Evolutionary conservation across 2,329 filamentous ascomycete genomes (phyloP).

Genomic region (Fusarium camptoceras): DNA sequence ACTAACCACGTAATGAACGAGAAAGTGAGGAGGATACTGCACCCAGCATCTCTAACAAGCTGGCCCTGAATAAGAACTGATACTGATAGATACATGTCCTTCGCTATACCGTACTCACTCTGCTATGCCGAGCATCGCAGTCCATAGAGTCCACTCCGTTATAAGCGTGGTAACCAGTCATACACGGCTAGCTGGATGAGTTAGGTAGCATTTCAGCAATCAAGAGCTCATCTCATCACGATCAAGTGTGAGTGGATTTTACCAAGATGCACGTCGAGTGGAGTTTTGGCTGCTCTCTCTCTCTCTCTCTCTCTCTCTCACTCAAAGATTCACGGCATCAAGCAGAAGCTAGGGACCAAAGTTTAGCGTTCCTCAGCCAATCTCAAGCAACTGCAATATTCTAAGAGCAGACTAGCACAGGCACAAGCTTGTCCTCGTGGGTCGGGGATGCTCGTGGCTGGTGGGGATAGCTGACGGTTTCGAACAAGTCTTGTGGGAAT

Average conservation of each 20-base stretch:
- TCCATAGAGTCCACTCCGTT: not conserved
- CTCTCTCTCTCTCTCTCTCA: conserved; percentile 18
- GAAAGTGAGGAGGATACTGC: not conserved
- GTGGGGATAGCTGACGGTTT: conserved; percentile 38
- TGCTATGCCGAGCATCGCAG: not conserved
- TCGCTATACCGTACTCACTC: not conserved
- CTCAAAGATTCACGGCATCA: conserved; percentile 26
- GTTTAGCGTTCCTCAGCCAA: conserved; percentile 33
- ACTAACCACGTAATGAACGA: conserved; percentile 28
- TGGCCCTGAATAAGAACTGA: not conserved
- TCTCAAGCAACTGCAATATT: conserved; percentile 29
- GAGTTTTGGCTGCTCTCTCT: conserved; percentile 20
- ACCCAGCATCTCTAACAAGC: conserved; percentile 1
- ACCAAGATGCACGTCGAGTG: conserved; percentile 22
- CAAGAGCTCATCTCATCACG: conserved; percentile 31
- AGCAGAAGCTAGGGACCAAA: conserved; percentile 40
- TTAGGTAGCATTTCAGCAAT: conserved; percentile 4
- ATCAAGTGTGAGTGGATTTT: conserved; percentile 44
- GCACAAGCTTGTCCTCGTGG: conserved; percentile 30
- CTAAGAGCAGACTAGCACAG: conserved; percentile 27
- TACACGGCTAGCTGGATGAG: not conserved
- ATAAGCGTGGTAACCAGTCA: conserved; percentile 5
- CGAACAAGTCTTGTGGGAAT: conserved; percentile 18
- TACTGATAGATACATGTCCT: not conserved
- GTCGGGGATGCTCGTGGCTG: conserved; percentile 32